Base-by-base conservation (phyloP, 768 basidiomycete species). In the Sporobolomyces phaffii region DNA sequence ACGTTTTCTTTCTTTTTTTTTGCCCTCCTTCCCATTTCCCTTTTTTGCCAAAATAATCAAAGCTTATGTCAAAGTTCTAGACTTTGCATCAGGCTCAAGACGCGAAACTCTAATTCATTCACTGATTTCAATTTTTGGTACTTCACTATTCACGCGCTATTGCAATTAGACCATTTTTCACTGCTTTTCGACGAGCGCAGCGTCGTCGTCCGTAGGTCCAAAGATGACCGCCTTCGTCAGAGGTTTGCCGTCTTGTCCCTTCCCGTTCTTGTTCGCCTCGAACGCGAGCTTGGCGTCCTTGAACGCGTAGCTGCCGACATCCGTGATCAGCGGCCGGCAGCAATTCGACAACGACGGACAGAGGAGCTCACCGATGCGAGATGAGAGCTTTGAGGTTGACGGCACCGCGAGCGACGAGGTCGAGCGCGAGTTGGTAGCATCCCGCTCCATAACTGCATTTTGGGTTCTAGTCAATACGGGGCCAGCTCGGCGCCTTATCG, bases 361-460 rank as follows among this genome's bases (percentile, higher is more conserved):
- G n/a, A n/a, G n/a, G n/a, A 50, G 48, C 36, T 40, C 17, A 60
- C 80, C 89, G 83, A 77, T 97, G 92, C 24, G 91, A 90, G 69
- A 96, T 86, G 38, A 98, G 81, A 2, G 92, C 86, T 76, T 87
- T 89, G 61, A 97, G 82, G 77, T 96, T 84, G 71, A 97, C 83
- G 76, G 85, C 87, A 56, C 90, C 90, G 69, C 84, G 83, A 15
- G 88, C 82, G 52, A 86, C 91, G 47, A 97, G 83, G 51, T 87
- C 84, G 72, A 98, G 88, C 20, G 91, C 88, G 64, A 90, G 82
- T 29, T 84, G 83, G 77, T 94, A 96, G 76, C 88, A 87, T 17
- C 90, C 91, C 45, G 90, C 85, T 14, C 77, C 76, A 67, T 78
- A 78, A 49, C 74, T 74, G 28, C 8, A 4, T 29, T 14, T 56